Percentiles rank a stretch among this genome's conserved stretches.
phyloP scores from a whole-genome alignment of 768 basidiomycete species.

The Leucosporidium creatinivorum region DNA sequence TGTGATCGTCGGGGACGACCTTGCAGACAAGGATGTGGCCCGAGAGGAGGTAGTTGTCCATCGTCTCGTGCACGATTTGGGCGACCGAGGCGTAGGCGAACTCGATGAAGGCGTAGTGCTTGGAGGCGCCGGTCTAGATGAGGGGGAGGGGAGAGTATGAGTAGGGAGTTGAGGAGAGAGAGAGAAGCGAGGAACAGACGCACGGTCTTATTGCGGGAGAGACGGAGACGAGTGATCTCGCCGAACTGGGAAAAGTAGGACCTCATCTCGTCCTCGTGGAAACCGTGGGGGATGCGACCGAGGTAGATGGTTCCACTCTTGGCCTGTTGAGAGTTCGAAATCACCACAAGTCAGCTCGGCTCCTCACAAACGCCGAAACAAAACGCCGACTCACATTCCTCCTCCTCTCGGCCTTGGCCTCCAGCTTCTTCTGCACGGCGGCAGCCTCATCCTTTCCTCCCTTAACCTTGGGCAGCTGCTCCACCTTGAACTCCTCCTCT shows the following conservation, averaged over 20 bases:
- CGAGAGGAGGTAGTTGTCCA: slow-evolving; percentile 96
- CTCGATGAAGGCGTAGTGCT: slow-evolving; percentile 95
- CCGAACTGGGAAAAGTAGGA: slow-evolving; percentile 95
- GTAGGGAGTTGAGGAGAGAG: background rate
- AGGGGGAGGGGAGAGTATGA: background rate
- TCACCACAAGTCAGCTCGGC: background rate
- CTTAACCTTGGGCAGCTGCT: slow-evolving; percentile 28
- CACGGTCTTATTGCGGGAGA: slow-evolving; percentile 90
- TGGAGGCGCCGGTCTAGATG: slow-evolving; percentile 95
- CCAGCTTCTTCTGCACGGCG: slow-evolving; percentile 29
- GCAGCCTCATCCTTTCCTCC: slow-evolving; percentile 17
- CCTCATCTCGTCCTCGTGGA: slow-evolving; percentile 89
- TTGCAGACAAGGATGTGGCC: slow-evolving; percentile 90
- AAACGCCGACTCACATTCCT: slow-evolving; percentile 12
- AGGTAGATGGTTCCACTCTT: slow-evolving; percentile 78
- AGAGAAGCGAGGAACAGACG: slow-evolving; percentile 4
- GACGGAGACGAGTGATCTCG: slow-evolving; percentile 70
- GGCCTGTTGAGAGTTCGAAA: slow-evolving; percentile 1
- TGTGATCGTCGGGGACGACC: slow-evolving; percentile 75
- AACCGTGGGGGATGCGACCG: slow-evolving; percentile 89
- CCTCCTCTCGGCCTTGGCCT: slow-evolving; percentile 28
- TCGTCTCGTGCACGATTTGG: slow-evolving; percentile 91
- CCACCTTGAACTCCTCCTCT: slow-evolving; percentile 15
- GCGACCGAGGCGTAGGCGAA: slow-evolving; percentile 84
- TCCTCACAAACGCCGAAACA: background rate